phyloP scores from a whole-genome alignment of 345 rosid species.

The Microcos paniculata region DNA sequence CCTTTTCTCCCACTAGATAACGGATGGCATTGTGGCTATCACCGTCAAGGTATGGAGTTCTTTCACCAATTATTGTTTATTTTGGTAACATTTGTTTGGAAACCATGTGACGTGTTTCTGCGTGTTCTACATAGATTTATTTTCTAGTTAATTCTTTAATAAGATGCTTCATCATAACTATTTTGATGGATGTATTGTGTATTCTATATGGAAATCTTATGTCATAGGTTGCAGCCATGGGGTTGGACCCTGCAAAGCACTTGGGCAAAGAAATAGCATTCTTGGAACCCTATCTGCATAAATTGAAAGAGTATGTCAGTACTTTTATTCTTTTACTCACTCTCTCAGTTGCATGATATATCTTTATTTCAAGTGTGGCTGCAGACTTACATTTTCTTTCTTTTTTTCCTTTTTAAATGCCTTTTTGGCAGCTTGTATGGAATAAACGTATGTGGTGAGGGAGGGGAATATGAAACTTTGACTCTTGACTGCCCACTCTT shows the following conservation, averaged over 20 bases:
- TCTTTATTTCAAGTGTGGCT: slow-evolving; percentile 1
- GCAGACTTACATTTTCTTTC: background rate
- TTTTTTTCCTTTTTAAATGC: slow-evolving; percentile 4
- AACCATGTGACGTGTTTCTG: background rate
- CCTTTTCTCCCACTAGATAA: slow-evolving; percentile 49
- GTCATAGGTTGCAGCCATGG: slow-evolving; percentile 89
- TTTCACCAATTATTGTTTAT: background rate
- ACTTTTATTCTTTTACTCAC: background rate
- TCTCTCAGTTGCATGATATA: background rate
- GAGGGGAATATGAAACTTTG: slow-evolving; percentile 95
- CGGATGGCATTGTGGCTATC: slow-evolving; percentile 65
- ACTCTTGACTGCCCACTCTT: slow-evolving; percentile 97
- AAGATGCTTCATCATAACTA: background rate
- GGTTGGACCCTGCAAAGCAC: slow-evolving; percentile 84
- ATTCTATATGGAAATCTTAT: background rate
- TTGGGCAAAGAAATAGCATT: slow-evolving; percentile 80
- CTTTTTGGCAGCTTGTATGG: slow-evolving; percentile 67
- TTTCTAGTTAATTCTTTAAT: background rate
- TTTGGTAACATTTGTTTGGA: background rate
- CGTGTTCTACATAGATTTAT: background rate
- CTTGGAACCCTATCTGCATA: slow-evolving; percentile 69
- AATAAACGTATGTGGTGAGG: slow-evolving; percentile 95
- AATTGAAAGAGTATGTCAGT: slow-evolving; percentile 77
- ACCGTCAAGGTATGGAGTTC: slow-evolving; percentile 64
- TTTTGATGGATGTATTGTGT: background rate